Evolutionary conservation across 1,284 basidiomycete species (phyloP).

Genomic region (Exsudoporus floridanus): DNA sequence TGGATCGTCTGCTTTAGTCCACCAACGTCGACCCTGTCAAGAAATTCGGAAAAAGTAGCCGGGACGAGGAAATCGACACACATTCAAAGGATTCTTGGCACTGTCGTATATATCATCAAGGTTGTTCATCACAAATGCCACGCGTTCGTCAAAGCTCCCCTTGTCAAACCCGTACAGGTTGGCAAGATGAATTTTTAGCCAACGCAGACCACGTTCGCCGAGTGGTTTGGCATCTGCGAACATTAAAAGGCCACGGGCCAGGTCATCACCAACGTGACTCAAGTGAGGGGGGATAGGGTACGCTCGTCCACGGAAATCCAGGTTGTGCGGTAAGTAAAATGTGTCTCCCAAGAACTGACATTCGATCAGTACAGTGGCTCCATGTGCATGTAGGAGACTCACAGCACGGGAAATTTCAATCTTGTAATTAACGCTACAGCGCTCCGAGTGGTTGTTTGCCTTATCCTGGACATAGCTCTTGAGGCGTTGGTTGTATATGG

Average conservation of each 20-base stretch:
- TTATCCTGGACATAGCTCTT: conserved; percentile 63
- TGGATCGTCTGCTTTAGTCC: conserved; percentile 91
- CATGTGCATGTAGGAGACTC: conserved; percentile 34
- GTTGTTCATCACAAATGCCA: conserved; percentile 72
- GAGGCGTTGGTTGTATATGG: conserved; percentile 59
- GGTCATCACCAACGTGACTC: conserved; percentile 94
- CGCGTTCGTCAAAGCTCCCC: conserved; percentile 90
- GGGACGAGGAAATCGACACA: conserved; percentile 33
- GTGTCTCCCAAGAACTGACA: conserved; percentile 77
- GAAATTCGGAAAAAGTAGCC: conserved; percentile 8
- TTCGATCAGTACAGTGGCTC: conserved; percentile 4
- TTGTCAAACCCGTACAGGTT: conserved; percentile 97
- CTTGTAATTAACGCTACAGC: conserved; percentile 96
- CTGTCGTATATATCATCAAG: conserved; percentile 82
- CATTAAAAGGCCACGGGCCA: conserved; percentile 85
- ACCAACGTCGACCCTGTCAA: conserved; percentile 74
- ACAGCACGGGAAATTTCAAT: conserved; percentile 94
- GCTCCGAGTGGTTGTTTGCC: conserved; percentile 83
- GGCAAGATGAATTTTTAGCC: conserved; percentile 92
- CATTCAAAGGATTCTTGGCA: conserved; percentile 82
- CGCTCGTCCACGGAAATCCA: conserved; percentile 97
- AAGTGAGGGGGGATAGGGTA: conserved; percentile 97
- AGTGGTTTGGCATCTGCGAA: conserved; percentile 85
- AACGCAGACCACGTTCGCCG: conserved; percentile 75
- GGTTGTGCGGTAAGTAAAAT: conserved; percentile 95